phyloP scores from a whole-genome alignment of 2,329 filamentous ascomycete genomes.

The Aplosporella prunicola region DNA sequence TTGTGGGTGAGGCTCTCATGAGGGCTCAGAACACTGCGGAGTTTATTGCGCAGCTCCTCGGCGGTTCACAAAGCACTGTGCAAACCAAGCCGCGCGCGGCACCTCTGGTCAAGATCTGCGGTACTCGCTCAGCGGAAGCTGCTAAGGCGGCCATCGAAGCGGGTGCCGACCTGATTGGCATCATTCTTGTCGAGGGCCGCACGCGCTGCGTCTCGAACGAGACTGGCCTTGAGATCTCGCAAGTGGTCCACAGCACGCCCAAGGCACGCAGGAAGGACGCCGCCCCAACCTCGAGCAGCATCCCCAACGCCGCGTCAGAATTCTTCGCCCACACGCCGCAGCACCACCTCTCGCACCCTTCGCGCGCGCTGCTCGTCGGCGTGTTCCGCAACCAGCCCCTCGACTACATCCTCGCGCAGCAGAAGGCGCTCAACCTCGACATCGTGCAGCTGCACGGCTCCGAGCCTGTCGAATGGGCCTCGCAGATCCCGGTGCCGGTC shows the following conservation, averaged over 20 bases:
- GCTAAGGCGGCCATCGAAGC: slow-evolving; percentile 72
- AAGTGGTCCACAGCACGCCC: slow-evolving; percentile 55
- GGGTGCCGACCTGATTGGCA: slow-evolving; percentile 85
- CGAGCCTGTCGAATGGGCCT: slow-evolving; percentile 88
- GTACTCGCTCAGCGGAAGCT: slow-evolving; percentile 73
- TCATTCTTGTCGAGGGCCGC: slow-evolving; percentile 76
- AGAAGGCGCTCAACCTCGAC: slow-evolving; percentile 68
- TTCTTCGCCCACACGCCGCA: slow-evolving; percentile 57
- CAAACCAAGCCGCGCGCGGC: slow-evolving; percentile 9
- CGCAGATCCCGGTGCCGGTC: slow-evolving; percentile 82
- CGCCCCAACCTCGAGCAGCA: slow-evolving; percentile 17
- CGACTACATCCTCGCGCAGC: slow-evolving; percentile 68
- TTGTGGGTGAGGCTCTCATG: slow-evolving; percentile 96
- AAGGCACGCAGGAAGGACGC: slow-evolving; percentile 22
- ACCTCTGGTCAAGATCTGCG: slow-evolving; percentile 78
- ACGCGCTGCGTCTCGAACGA: slow-evolving; percentile 73
- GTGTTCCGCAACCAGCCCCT: slow-evolving; percentile 91
- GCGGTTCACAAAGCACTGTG: slow-evolving; percentile 33
- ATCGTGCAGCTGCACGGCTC: slow-evolving; percentile 87
- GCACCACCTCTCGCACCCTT: slow-evolving; percentile 39
- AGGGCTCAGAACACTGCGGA: slow-evolving; percentile 68
- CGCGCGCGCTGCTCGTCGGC: slow-evolving; percentile 71
- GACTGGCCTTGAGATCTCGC: slow-evolving; percentile 69
- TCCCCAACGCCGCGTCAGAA: slow-evolving; percentile 41
- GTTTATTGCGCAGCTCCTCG: slow-evolving; percentile 79